Evolutionary conservation across 2,329 filamentous ascomycete genomes (phyloP), one percentile per base, ranked within the genome.

Genomic region (Pezicula carpinea): DNA sequence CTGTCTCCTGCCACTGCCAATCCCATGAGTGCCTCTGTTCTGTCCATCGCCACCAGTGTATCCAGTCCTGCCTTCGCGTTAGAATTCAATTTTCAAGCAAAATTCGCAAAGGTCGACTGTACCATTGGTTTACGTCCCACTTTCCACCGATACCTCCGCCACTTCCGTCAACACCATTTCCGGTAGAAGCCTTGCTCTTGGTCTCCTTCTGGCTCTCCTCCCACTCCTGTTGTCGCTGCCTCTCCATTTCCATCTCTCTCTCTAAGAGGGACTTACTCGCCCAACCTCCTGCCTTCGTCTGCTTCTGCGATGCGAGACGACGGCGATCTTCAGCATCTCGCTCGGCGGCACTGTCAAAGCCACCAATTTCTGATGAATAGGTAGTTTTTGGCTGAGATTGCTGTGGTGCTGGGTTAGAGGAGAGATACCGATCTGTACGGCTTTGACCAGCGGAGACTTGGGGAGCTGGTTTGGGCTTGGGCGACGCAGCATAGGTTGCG

Each of bases 21-120:
- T 85, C 2, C 83, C 83, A 52, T 80, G 72, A 3, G 63, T 64
- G 1, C 83, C 84, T 51, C 75, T 76, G 60, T 89, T 90, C 72
- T 89, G 82, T 52, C 75, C 78, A 64, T 90, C 87, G 1, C 87
- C 87, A 3, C 87, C 85, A 15, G 84, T 86, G 59, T 78, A 91
- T 0, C 87, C 86, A 52, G 72, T 72, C 79, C 87, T 29, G 26
- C 13, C 2, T 11, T 29, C 13, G 10, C 13, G 26, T 29, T 29
- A 29, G 26, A 11, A 89, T 67, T 89, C 26, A 10, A 29, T 29
- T 29, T 11, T 29, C 26, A 29, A 11, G 13, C 26, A 29, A 10
- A 11, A 29, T 11, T n/a, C 10, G 26, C 13, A 10, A 29, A 29
- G 26, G 26, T 29, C 26, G 26, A 29, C 26, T 29, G 13, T 29